Conservation (phyloP, 2,329 filamentous ascomycete genomes). For the Metarhizium brunneum region DNA sequence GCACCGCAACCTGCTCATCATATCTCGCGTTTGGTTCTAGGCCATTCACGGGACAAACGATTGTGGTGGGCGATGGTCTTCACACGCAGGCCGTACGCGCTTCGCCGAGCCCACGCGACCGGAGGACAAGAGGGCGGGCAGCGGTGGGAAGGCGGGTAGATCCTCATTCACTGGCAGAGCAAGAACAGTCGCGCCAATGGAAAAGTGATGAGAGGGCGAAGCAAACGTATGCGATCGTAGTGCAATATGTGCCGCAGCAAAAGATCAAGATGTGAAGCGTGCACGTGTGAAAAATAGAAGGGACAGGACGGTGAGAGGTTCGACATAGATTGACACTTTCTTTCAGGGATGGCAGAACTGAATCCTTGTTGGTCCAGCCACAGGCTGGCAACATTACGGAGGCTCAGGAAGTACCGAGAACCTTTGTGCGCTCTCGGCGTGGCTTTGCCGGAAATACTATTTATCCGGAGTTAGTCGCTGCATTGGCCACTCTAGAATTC, state of each 20-base stretch:
- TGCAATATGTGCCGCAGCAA: slow-evolving; percentile 5
- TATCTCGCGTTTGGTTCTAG: slow-evolving; percentile 30
- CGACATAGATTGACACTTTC: slow-evolving; percentile 3
- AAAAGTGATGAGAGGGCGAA: not conserved
- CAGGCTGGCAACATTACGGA: not conserved
- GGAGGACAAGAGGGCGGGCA: slow-evolving; percentile 6
- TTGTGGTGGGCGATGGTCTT: slow-evolving; percentile 6
- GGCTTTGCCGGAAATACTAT: too few relatives aligned
- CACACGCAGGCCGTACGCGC: slow-evolving; percentile 13
- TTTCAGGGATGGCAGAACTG: slow-evolving; percentile 7
- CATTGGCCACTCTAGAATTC: too few relatives aligned
- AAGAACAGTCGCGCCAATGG: slow-evolving; percentile 17
- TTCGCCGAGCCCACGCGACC: slow-evolving; percentile 31
- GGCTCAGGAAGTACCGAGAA: not conserved
- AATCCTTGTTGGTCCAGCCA: slow-evolving; percentile 4
- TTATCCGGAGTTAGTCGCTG: too few relatives aligned
- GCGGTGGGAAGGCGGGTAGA: not conserved
- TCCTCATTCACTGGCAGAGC: slow-evolving; percentile 36
- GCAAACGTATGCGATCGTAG: slow-evolving; percentile 9
- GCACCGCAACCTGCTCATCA: slow-evolving; percentile 47
- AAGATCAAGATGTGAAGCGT: slow-evolving; percentile 1
- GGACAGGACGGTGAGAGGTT: slow-evolving; percentile 6
- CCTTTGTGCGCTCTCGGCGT: not conserved
- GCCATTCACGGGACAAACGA: slow-evolving; percentile 13
- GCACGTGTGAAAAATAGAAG: slow-evolving; percentile 3